Evolutionary conservation across 371 early-diverging fungal species (phyloP).

Genomic region (Blyttiomyces sp.): DNA sequence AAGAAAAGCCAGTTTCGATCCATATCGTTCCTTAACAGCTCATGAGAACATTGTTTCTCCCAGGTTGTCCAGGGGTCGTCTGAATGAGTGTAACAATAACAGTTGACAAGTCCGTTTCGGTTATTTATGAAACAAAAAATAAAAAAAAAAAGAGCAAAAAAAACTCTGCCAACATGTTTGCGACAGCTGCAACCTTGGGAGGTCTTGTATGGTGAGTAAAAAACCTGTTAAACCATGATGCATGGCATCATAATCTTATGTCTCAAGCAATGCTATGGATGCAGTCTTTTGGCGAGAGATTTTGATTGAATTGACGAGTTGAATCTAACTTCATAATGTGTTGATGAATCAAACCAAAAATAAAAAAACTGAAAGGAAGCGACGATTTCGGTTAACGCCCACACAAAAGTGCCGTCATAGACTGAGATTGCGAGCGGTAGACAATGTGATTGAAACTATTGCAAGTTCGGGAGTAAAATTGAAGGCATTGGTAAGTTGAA

Average conservation of each 20-base stretch:
- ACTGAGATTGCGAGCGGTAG: conserved; percentile 86
- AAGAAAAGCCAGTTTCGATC: too few species aligned
- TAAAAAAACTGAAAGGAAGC: conserved; percentile 35
- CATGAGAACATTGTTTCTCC: neutral
- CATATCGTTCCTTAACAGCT: too few species aligned
- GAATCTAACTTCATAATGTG: neutral
- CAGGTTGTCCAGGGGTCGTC: neutral
- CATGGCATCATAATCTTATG: too few species aligned
- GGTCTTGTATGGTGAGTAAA: conserved; percentile 1
- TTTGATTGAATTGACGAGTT: neutral
- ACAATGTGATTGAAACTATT: conserved; percentile 81
- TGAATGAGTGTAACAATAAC: neutral
- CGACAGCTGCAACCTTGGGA: neutral
- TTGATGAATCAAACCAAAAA: neutral
- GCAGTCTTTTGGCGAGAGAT: too few species aligned
- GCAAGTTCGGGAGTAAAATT: conserved; percentile 83
- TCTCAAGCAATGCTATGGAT: too few species aligned
- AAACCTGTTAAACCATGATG: too few species aligned
- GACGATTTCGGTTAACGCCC: conserved; percentile 76
- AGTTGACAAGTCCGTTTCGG: neutral
- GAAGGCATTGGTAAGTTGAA: conserved; percentile 67
- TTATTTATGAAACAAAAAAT: neutral
- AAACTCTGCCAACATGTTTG: neutral
- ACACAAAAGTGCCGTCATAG: conserved; percentile 93
- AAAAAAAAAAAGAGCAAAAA: neutral